Conservation (phyloP, 805 yeast genomes). For the Saccharomycopsis fibuligera region DNA sequence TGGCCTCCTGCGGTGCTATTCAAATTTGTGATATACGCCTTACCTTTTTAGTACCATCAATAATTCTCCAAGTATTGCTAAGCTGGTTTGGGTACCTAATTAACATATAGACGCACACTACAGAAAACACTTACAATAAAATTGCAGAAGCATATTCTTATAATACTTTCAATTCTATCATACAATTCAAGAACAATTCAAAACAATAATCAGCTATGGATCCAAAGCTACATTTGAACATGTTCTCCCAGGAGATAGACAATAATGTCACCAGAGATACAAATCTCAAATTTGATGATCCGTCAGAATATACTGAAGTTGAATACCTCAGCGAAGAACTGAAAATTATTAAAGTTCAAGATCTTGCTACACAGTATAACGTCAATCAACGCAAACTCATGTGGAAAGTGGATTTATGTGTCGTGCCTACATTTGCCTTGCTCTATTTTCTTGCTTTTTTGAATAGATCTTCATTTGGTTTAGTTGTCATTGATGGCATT, state of each 20-base stretch:
- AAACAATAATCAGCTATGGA: background rate
- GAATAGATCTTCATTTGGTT: background rate
- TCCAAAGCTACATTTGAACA: background rate
- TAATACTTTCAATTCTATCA: too few species aligned
- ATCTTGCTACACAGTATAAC: background rate
- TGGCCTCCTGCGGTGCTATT: too few species aligned
- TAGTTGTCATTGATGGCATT: background rate
- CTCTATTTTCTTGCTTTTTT: background rate
- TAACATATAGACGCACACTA: too few species aligned
- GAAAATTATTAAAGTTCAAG: constrained; percentile 19
- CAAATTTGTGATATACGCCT: too few species aligned
- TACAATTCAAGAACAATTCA: too few species aligned
- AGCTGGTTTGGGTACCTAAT: too few species aligned
- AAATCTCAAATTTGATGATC: background rate
- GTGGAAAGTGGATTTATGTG: background rate
- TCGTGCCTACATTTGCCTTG: background rate
- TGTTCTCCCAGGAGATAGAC: background rate
- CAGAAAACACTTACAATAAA: too few species aligned
- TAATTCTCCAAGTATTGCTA: too few species aligned
- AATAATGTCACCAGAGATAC: background rate
- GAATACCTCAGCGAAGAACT: background rate
- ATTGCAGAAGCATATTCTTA: too few species aligned
- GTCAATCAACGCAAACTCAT: background rate
- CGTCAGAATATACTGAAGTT: background rate
- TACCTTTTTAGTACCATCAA: too few species aligned